Conservation (phyloP, 495 filamentous ascomycete genomes). For the Tuber calosporum region DNA sequence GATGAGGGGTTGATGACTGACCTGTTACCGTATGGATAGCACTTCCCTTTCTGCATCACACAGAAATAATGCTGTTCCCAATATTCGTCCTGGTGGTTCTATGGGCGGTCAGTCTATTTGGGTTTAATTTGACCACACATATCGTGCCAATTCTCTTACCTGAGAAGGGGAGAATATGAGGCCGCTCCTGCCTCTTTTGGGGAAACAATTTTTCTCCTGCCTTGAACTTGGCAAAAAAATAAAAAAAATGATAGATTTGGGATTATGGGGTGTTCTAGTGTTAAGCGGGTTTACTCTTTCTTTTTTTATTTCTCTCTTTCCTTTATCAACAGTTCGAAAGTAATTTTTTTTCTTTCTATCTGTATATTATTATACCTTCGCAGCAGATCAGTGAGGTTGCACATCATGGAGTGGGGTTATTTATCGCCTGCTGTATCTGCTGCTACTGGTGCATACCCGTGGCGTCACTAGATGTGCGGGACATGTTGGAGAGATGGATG, state of each 20-base stretch:
- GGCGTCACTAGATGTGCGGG: slow-evolving; percentile 1
- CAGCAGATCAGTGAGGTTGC: background rate
- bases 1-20: slow-evolving; percentile 15
- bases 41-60: slow-evolving; percentile 65
- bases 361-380: background rate
- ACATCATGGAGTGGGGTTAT: background rate
- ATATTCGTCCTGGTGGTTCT: slow-evolving; percentile 55
- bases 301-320: background rate
- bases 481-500: background rate
- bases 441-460: background rate
- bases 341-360: background rate
- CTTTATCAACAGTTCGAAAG: background rate
- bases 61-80: slow-evolving; percentile 60
- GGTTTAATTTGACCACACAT: slow-evolving; percentile 51
- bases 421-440: background rate
- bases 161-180: background rate
- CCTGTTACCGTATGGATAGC: slow-evolving; percentile 42
- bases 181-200: background rate
- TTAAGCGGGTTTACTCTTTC: background rate
- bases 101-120: slow-evolving; percentile 58
- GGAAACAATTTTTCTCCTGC: background rate
- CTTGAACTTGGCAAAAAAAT: background rate
- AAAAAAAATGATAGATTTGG: background rate
- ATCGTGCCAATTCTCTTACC: slow-evolving; percentile 47
- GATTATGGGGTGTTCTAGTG: background rate